Conservation (phyloP, 495 filamentous ascomycete genomes). For the Trypethelium eluteriae region DNA sequence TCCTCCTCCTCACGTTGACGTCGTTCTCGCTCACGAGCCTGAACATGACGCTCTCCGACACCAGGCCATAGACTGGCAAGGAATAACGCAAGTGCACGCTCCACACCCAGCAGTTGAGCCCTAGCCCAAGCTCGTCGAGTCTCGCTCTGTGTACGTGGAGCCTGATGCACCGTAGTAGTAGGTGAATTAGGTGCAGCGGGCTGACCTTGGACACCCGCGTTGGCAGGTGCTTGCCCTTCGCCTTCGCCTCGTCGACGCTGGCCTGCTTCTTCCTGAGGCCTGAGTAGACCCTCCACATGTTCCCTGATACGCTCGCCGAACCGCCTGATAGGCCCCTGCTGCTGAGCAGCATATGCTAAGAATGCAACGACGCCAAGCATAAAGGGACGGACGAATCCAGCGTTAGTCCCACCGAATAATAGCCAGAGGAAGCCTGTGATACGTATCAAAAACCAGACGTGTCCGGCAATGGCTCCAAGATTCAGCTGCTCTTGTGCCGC, state of each 20-base stretch:
- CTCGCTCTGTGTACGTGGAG: conserved; percentile 19
- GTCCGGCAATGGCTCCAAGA: conserved; percentile 31
- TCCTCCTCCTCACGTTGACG: conserved; percentile 22
- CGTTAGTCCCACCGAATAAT: conserved; percentile 58
- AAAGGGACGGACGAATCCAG: conserved; percentile 54
- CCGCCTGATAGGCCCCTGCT: conserved; percentile 39
- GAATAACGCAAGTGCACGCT: conserved; percentile 73
- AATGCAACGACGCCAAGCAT: conserved; percentile 3
- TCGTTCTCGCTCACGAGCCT: conserved; percentile 48
- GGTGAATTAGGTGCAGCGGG: too few relatives aligned
- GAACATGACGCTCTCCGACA: conserved; percentile 74
- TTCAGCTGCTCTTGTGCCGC: conserved; percentile 3
- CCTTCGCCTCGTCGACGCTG: background rate
- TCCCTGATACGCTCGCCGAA: conserved; percentile 57
- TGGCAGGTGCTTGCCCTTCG: too few relatives aligned
- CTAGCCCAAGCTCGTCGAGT: conserved; percentile 42
- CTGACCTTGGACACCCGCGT: too few relatives aligned
- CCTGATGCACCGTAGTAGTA: conserved; percentile 12
- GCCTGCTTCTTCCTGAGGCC: background rate
- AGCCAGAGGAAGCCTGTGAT: conserved; percentile 71
- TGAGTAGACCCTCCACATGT: conserved; percentile 23
- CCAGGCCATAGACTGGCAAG: conserved; percentile 79
- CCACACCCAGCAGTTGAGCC: conserved; percentile 53
- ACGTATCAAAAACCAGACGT: conserved; percentile 71
- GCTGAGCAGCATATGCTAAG: conserved; percentile 2